Conservation (phyloP, 306 rosid species). For the Dryas octopetala region DNA sequence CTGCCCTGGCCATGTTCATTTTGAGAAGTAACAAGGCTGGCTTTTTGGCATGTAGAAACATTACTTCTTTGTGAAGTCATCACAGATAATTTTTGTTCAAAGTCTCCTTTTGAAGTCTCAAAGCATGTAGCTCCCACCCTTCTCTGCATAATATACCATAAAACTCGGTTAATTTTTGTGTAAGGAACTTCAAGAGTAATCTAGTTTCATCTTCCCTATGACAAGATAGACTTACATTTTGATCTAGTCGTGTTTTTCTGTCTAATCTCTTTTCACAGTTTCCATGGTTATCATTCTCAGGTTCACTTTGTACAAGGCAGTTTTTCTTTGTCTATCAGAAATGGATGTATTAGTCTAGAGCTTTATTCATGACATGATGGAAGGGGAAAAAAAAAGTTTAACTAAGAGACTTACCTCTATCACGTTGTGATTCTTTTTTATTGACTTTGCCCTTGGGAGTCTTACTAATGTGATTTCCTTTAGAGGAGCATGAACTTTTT, state of each 20-base stretch:
- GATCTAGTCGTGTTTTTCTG: constrained; percentile 24
- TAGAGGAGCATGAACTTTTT: constrained; percentile 46
- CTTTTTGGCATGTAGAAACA: constrained; percentile 30
- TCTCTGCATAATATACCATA: constrained; percentile 39
- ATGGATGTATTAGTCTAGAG: constrained; percentile 13
- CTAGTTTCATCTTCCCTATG: neutral
- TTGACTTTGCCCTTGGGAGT: constrained; percentile 35
- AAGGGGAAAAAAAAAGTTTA: neutral
- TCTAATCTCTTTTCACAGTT: constrained; percentile 33
- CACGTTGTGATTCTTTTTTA: constrained; percentile 31
- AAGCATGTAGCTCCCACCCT: constrained; percentile 21
- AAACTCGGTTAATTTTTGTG: neutral
- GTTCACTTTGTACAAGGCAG: constrained; percentile 17
- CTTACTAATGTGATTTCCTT: constrained; percentile 43
- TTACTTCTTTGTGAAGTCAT: constrained; percentile 26
- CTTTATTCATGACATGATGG: neutral
- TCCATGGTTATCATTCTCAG: constrained; percentile 31
- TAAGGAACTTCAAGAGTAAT: neutral
- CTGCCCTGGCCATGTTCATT: neutral
- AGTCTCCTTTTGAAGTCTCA: constrained; percentile 19
- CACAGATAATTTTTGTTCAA: constrained; percentile 35
- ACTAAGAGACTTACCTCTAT: constrained; percentile 31
- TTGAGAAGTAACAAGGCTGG: neutral
- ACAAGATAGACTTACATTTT: constrained; percentile 38
- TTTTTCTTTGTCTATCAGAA: constrained; percentile 40